Percentiles rank a stretch among this genome's conserved stretches.
phyloP scores from a whole-genome alignment of 345 rosid species.

The Arabidopsis thaliana region DNA sequence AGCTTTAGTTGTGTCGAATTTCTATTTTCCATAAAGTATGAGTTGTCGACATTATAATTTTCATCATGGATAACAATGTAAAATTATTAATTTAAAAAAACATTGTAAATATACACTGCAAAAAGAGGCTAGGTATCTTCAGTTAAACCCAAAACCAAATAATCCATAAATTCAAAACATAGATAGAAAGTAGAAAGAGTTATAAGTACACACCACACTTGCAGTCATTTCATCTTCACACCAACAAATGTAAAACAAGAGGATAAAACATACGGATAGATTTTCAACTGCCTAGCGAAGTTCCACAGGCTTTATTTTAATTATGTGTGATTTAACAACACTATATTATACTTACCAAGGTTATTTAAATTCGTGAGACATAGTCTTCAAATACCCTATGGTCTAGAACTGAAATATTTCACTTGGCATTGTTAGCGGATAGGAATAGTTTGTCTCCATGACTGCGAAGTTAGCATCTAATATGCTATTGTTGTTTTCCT shows the following conservation, averaged over 20 bases:
- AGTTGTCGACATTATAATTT: neutral
- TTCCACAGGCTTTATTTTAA: conserved; percentile 38
- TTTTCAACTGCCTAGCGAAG: conserved; percentile 34
- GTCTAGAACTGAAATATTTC: conserved; percentile 64
- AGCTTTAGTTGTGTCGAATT: neutral
- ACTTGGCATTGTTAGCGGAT: conserved; percentile 68
- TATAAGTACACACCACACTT: conserved; percentile 34
- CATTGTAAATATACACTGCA: neutral
- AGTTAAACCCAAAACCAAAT: conserved; percentile 20
- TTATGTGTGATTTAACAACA: conserved; percentile 40
- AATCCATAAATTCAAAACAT: conserved; percentile 31
- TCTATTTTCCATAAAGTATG: neutral
- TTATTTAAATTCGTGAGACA: conserved; percentile 31
- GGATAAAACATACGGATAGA: conserved; percentile 23
- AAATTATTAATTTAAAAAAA: neutral
- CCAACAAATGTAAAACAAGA: conserved; percentile 33
- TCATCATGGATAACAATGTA: conserved; percentile 21
- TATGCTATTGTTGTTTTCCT: conserved; percentile 57
- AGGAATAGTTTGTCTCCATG: conserved; percentile 50
- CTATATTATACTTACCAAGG: conserved; percentile 39
- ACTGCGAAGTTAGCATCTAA: conserved; percentile 50
- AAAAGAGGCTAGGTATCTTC: neutral
- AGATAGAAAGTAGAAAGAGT: conserved; percentile 20
- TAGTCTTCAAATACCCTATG: conserved; percentile 38
- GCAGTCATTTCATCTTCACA: conserved; percentile 30